phyloP scores from a whole-genome alignment of 768 basidiomycete species.

The Wakefieldia striispora region DNA sequence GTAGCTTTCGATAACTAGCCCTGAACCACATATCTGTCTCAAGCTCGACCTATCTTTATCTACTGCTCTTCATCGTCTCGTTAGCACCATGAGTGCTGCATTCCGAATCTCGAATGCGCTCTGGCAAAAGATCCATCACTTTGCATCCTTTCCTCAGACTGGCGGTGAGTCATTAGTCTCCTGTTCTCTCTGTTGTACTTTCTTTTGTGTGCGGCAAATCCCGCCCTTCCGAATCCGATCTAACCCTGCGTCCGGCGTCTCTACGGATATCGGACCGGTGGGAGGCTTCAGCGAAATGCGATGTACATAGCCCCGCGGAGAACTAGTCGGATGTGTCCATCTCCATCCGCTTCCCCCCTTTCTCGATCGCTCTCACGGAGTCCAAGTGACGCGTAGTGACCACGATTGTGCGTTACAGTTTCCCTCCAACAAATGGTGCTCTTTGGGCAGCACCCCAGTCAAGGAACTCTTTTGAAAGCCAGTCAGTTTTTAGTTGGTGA shows the following conservation, averaged over 20 bases:
- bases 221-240: not conserved
- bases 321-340: not conserved
- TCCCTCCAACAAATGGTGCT: conserved; percentile 97
- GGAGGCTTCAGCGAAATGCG: not conserved
- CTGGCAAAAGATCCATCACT: conserved; percentile 91
- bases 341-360: not conserved
- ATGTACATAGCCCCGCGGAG: not conserved
- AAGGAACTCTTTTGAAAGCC: conserved; percentile 89
- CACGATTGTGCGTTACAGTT: conserved; percentile 44
- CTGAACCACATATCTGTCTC: not conserved
- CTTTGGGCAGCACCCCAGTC: conserved; percentile 93
- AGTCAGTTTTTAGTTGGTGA: conserved; percentile 83
- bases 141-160: conserved; percentile 89
- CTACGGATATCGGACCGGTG: not conserved
- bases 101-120: conserved; percentile 75
- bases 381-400: conserved; percentile 6
- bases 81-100: conserved; percentile 34
- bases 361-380: not conserved
- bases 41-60: not conserved
- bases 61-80: not conserved
- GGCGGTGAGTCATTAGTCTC: conserved; percentile 58
- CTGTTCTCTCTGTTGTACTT: not conserved
- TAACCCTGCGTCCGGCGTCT: not conserved
- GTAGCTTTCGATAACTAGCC: conserved; percentile 11
- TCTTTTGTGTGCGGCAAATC: not conserved